A percentile compares a stretch with the other conserved stretches of the same genome.
These are phyloP conservation scores for Nannizziopsis barbatae DNA, from an alignment of 2,329 filamentous ascomycete genomes.

Conservation along the genomic window DNA sequence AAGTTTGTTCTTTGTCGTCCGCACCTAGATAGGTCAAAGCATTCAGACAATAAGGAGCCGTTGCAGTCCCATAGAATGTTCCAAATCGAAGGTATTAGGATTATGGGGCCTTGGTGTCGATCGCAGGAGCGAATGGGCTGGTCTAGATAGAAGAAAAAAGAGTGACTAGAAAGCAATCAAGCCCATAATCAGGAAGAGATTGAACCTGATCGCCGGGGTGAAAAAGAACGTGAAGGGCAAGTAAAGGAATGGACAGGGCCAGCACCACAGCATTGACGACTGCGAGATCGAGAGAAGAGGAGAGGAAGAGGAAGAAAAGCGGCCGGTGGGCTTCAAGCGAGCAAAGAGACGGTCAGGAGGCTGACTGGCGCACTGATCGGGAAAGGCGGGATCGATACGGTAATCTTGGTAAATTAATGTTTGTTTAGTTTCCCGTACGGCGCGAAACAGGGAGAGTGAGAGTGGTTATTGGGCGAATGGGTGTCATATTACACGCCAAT, in stretches of 20 bases:
- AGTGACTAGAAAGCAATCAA: constrained; percentile 12
- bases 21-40: too few relatives aligned
- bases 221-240: constrained; percentile 3
- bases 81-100: background rate
- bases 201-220: constrained; percentile 4
- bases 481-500: too few relatives aligned
- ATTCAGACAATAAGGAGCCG: too few relatives aligned
- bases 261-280: constrained; percentile 2
- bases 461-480: background rate
- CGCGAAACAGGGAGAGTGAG: too few relatives aligned
- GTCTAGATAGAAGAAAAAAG: constrained; percentile 5
- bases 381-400: background rate
- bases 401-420: background rate
- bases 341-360: background rate
- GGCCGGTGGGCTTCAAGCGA: background rate
- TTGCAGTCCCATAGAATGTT: too few relatives aligned
- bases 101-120: background rate
- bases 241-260: constrained; percentile 5
- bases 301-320: background rate
- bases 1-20: too few relatives aligned
- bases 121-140: background rate
- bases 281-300: background rate
- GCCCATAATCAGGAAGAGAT: constrained; percentile 7
- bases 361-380: background rate
- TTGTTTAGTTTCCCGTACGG: constrained; percentile 6